Percentiles rank a stretch among this genome's conserved stretches.
phyloP scores from a whole-genome alignment of 495 filamentous ascomycete genomes.

The Astrocystis sublimbata region DNA sequence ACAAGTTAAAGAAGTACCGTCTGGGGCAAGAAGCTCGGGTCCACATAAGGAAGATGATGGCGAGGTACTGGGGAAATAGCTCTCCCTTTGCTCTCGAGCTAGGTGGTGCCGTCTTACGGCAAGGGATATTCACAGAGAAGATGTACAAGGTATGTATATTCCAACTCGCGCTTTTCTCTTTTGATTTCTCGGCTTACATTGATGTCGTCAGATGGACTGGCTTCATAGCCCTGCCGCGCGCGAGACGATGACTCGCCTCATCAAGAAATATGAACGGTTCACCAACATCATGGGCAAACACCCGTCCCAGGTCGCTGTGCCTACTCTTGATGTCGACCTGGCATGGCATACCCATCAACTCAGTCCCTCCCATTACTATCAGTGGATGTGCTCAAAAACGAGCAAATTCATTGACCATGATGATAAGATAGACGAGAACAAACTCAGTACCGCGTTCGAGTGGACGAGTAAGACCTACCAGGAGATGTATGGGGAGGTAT shows the following conservation, averaged over 20 bases:
- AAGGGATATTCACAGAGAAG: conserved; percentile 78
- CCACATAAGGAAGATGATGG: conserved; percentile 72
- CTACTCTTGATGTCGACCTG: conserved; percentile 85
- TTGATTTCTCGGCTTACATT: not conserved
- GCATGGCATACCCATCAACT: conserved; percentile 79
- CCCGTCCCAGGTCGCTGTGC: conserved; percentile 62
- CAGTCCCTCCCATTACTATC: conserved; percentile 62
- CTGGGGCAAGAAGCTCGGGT: conserved; percentile 41
- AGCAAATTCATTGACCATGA: conserved; percentile 76
- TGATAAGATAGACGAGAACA: conserved; percentile 73
- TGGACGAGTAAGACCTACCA: conserved; percentile 75
- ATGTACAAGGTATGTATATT: conserved; percentile 57
- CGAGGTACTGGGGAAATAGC: conserved; percentile 75
- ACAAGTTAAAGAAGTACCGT: conserved; percentile 14
- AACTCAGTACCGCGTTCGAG: conserved; percentile 64
- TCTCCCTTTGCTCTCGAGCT: conserved; percentile 73
- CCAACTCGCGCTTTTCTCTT: not conserved
- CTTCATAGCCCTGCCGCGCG: conserved; percentile 64
- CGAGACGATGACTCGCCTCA: conserved; percentile 65
- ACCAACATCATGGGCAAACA: conserved; percentile 62
- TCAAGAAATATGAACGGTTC: conserved; percentile 71
- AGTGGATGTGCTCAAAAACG: conserved; percentile 45
- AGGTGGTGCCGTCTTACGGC: conserved; percentile 75
- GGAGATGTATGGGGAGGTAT: conserved; percentile 62
- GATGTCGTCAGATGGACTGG: conserved; percentile 60